Base-by-base conservation (phyloP, 176 grass and related monocot species). In the Tillandsia leiboldiana region DNA sequence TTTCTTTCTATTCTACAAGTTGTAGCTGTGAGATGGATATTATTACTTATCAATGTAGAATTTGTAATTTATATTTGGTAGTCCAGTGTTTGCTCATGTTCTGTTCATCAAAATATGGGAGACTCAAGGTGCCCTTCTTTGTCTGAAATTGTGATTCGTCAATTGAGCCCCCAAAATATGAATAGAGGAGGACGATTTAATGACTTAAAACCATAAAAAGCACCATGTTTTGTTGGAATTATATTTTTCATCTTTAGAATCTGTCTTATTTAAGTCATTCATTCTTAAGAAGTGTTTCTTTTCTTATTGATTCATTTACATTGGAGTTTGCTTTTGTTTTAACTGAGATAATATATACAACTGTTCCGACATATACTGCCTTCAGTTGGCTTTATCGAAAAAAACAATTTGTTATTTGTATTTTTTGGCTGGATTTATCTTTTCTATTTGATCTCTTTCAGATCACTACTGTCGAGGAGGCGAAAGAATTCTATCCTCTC, bases 401-500 rank as follows among this genome's bases (percentile, higher is more conserved):
- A n/a, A 18, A 18, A 61, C 15, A 2, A 18, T 61, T 61, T 61
- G 10, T 61, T 10, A 2, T 61, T 11, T 69, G 48, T 51, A 3
- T n/a, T 1, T 23, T 72, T 58, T 24, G 10, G 7, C 14, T 23
- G n/a, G 51, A 28, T 9, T 17, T 22, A 72, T 42, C 2, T 1
- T 5, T 28, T 47, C 0, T 52, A 50, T 8, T 56, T 50, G 49
- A 53, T 33, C 48, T 61, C 48, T 80, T 80, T 49, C 80, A 96
- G 91, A 96, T 96, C 51, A 96, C 87, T 26, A 96, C 87, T 61
- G 76, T 96, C 49, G 84, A 96, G 28, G 91, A 96, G 85, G 91
- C 91, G 57, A 96, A 96, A 53, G 87, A 96, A 76, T 96, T 96
- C 68, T 96, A 96, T 68, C 87, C 91, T 20, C 71, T 91, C 47